Evolutionary conservation across 768 basidiomycete species (phyloP).

Genomic region (Suillus cothurnatus): DNA sequence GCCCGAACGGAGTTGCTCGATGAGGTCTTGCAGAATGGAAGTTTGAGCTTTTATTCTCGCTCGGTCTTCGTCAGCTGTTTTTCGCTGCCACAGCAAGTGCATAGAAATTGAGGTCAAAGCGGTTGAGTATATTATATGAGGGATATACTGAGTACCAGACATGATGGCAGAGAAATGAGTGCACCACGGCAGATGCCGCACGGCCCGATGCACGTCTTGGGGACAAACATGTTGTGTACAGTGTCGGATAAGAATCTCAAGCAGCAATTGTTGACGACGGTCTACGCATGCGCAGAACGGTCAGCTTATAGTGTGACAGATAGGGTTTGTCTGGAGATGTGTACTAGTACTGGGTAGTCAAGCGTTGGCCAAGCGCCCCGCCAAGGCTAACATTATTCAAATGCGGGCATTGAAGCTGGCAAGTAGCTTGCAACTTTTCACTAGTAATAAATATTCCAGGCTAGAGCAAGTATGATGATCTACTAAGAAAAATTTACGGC

Average conservation of each 20-base stretch:
- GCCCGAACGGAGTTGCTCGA: constrained; percentile 51
- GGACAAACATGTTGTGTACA: background rate
- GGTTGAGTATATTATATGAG: constrained; percentile 65
- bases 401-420: background rate
- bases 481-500: background rate
- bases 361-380: no score
- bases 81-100: constrained; percentile 61
- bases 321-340: no score
- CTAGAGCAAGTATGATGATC: background rate
- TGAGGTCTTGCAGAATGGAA: constrained; percentile 64
- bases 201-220: background rate
- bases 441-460: background rate
- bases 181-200: background rate
- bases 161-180: constrained; percentile 15
- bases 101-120: constrained; percentile 69
- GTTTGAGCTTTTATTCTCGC: constrained; percentile 57
- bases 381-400: no score
- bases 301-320: background rate
- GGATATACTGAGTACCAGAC: constrained; percentile 48
- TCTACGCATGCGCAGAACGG: background rate
- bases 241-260: background rate
- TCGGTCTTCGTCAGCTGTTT: constrained; percentile 51
- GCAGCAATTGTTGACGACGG: background rate
- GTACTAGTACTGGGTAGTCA: no score
- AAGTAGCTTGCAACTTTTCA: background rate